Evolutionary conservation across 768 basidiomycete genomes (phyloP), one percentile per base, ranked within the genome.

Genomic region (Lentinula sp.): DNA sequence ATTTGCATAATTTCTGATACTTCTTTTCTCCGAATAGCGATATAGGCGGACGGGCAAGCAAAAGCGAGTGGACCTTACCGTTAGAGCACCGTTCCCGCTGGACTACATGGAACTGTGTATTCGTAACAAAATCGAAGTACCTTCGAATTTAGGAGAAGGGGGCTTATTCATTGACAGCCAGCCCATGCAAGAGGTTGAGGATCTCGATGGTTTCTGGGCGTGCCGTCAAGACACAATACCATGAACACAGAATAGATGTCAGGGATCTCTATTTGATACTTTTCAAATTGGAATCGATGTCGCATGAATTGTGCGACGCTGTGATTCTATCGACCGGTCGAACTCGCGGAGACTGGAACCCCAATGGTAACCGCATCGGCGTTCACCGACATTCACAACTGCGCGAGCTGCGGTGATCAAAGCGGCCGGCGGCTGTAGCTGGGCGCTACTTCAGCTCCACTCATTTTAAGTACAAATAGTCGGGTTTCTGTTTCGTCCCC

Each of bases 41-140:
- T 87, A 82, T 66, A 74, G 71, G 61, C 70, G 73, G 61, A 56
- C 67, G 4, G 80, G 79, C 8, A 71, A 73, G 0, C 75, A 74
- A 36, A 84, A 81, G 63, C 79, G 79, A 13, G 76, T 84, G 66
- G 76, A 77, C 32, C 73, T 89, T 2, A 77, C 77, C 10, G 68
- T 88, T n/a, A 70, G 75, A 46, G 81, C 86, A 3, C 87, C 87
- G 10, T 67, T 87, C 35, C 86, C 87, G 1, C 58, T 60, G 28
- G 83, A 86, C 61, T 90, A 88, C 63, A 62, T 77, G 3, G 72
- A 72, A 36, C 68, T 84, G 9, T 88, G 87, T 69, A 62, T 64
- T 1, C 76, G 82, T 49, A 67, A 77, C 3, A 74, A 73, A 0
- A 79, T 89, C 16, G 66, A 71, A 1, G 33, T 86, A 6, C 71